Percentiles rank a stretch among this genome's conserved stretches.
Evolutionary conservation across 164 flowering plant species (phyloP).

Genomic region (Protea cynaroides): DNA sequence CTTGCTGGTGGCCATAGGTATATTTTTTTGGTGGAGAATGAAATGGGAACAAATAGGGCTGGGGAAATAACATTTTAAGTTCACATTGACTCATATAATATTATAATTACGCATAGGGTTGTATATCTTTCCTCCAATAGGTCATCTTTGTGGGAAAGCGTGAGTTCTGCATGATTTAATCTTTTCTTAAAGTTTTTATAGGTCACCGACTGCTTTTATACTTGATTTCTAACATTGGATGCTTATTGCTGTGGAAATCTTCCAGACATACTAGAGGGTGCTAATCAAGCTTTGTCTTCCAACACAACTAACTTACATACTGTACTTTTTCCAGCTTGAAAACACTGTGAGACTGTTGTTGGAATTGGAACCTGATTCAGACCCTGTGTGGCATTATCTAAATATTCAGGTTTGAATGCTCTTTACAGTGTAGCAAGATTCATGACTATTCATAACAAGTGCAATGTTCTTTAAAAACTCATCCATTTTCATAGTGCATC

Average conservation of each 20-base stretch:
- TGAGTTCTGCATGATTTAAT: not conserved
- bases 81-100: too few relatives aligned
- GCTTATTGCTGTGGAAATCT: too few relatives aligned
- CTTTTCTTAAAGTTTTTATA: not conserved
- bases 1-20: too few relatives aligned
- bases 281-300: not conserved
- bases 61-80: too few relatives aligned
- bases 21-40: too few relatives aligned
- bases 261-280: too few relatives aligned
- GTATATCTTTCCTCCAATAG: not conserved
- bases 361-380: slow-evolving; percentile 98
- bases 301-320: slow-evolving; percentile 7
- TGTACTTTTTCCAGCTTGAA: slow-evolving; percentile 61
- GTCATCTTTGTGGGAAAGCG: too few relatives aligned
- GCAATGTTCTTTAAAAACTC: too few relatives aligned
- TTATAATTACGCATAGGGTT: not conserved
- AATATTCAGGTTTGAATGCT: slow-evolving; percentile 70
- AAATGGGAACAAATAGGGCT: too few relatives aligned
- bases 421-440: too few relatives aligned
- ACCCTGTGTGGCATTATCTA: slow-evolving; percentile 97
- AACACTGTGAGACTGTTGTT: slow-evolving; percentile 87
- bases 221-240: not conserved
- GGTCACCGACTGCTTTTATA: not conserved
- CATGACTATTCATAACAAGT: too few relatives aligned
- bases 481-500: too few relatives aligned